Evolutionary conservation across 129 eudicot genomes (phyloP), one percentile per base, ranked within the genome.

Genomic region (Glebionis coronaria): DNA sequence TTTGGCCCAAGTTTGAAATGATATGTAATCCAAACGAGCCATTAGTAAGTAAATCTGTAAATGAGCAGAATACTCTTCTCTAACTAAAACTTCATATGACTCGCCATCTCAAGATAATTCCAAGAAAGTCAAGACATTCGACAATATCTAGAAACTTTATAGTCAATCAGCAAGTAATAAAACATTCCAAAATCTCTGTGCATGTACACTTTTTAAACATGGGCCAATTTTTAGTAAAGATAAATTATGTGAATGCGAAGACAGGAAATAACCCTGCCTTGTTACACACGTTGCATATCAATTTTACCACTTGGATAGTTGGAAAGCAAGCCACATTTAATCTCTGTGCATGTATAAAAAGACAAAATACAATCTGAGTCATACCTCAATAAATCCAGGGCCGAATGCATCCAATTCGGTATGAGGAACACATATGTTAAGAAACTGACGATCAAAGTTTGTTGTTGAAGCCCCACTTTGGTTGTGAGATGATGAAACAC

Each of bases 381-480:
- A 44, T 66, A 88, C 98, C 98, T 92, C 98, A 53, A 92, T 68
- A 63, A 92, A 92, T 1, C 87, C 96, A 15, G 98, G 98, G 35
- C 98, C 96, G 53, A 71, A 82, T 19, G 70, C 66, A 72, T 74
- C 77, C 31, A 65, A 68, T 46, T 83, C 96, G 1, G 96, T 82
- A 58, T 44, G 78, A 71, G 96, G 91, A 44, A 86, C 83, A 16
- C 65, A 14, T 55, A 92, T 80, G 61, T 78, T 92, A 74, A 82
- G 72, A 56, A 85, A 60, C 71, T 92, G 98, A 65, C 76, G 84
- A 67, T 86, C 81, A 5, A 49, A 28, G 31, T 55, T 68, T 44
- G 68, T 65, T 29, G 81, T 15, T 42, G 82, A 56, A 14, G 44
- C 67, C 59, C 65, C 69, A 52, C 5, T 55, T 54, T 81, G 55